Evolutionary conservation across 2,329 filamentous ascomycete species (phyloP), one percentile per base, ranked within the genome.

Genomic region (Raffaelea albimanens): DNA sequence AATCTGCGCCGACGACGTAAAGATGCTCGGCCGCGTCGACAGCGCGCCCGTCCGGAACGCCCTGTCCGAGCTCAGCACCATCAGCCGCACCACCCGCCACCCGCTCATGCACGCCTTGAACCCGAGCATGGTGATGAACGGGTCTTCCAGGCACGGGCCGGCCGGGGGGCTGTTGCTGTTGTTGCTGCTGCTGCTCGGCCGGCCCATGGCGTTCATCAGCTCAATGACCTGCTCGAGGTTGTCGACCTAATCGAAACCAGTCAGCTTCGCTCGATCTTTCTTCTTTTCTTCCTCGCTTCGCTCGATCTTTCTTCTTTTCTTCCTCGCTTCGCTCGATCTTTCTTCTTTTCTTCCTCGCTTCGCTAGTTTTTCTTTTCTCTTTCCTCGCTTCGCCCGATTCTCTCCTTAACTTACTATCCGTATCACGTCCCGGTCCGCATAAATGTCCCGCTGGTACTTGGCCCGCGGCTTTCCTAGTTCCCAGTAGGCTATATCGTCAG

Each of bases 181-280:
- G 13, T 29, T 7, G 42, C n/a, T 16, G 25, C 11, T n/a, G 42
- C 19, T 18, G 25, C 8, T 38, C 5, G 18, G 16, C 29, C n/a
- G 25, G 29, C 25, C 29, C 25, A 44, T 14, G n/a, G 23, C 10
- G 31, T 44, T 44, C 5, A 44, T 19, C 16, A 44, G 42, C 25
- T 44, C 16, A 18, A 44, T 44, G 16, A 44, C 19, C 19, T 44
- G 42, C n/a, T 44, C 42, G n/a, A 44, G 42, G 19, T 44, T 18
- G 31, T 44, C 42, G 25, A 44, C 34, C 34, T 38, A 16, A n/a
- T n/a, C n/a, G 34, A 38, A 7, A 29, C 7, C 25, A 16, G 34
- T 38, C n/a, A 38, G 34, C 16, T 34, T 34, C 16, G 9, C 16
- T 10, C 16, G 9, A 10, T 34, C 16, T 34, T 34, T 34, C 16